phyloP scores from a whole-genome alignment of 2,329 filamentous ascomycete species.

The Leptographium procerum region DNA sequence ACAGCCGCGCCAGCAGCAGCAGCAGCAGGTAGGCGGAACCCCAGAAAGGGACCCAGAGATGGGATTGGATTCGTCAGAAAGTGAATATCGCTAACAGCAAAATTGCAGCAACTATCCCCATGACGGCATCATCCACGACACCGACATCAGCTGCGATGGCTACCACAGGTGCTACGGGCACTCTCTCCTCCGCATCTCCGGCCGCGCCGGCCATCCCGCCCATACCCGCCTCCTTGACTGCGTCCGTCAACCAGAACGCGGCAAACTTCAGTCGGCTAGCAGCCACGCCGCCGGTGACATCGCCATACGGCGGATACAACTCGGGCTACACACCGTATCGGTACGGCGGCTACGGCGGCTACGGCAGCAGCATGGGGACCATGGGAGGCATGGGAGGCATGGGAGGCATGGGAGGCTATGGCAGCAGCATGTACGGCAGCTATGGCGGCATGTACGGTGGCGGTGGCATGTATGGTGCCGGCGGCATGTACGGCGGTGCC shows the following conservation, averaged over 20 bases:
- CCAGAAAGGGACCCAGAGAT: too few relatives aligned
- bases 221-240: constrained; percentile 64
- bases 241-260: constrained; percentile 78
- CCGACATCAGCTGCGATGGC: constrained; percentile 23
- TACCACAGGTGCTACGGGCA: constrained; percentile 24
- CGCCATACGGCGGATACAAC: constrained; percentile 21
- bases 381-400: constrained; percentile 32
- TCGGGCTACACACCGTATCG: constrained; percentile 37
- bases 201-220: constrained; percentile 63
- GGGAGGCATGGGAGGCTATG: constrained; percentile 29
- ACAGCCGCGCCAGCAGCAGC: constrained; percentile 29
- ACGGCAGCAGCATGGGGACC: constrained; percentile 19
- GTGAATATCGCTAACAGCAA: not conserved
- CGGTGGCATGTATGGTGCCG: constrained; percentile 27
- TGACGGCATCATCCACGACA: constrained; percentile 31
- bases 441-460: constrained; percentile 38
- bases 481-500: constrained; percentile 54
- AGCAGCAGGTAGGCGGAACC: constrained; percentile 2
- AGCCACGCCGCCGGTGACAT: constrained; percentile 19
- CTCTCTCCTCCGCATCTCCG: constrained; percentile 28
- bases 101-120: constrained; percentile 14
- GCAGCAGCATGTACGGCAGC: constrained; percentile 33
- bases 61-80: not conserved
- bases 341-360: constrained; percentile 28
- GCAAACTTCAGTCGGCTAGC: constrained; percentile 58